Base-by-base conservation (phyloP, 768 basidiomycete genomes). In the Mycena amicta region DNA sequence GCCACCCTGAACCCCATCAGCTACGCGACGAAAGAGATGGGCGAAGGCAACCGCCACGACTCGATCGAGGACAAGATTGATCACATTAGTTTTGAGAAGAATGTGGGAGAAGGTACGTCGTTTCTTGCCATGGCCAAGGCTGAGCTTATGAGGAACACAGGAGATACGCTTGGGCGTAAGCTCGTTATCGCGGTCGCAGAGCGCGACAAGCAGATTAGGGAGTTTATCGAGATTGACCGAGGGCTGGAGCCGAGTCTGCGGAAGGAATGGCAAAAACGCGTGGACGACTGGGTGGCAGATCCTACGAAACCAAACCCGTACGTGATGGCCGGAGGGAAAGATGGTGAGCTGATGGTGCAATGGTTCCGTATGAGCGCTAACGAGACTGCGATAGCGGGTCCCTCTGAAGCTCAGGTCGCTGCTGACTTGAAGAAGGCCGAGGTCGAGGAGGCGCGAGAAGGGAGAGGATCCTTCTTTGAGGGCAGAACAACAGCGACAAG, bases 21-120 rank as follows among this genome's bases (percentile, higher is more conserved):
- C n/a, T n/a, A n/a, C n/a, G n/a, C n/a, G n/a, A n/a, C n/a, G n/a
- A n/a, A n/a, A n/a, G n/a, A n/a, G n/a, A n/a, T n/a, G n/a, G n/a
- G n/a, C n/a, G n/a, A n/a, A n/a, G n/a, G n/a, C n/a, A n/a, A n/a
- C n/a, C n/a, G n/a, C n/a, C 51, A 64, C 5, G 72, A 74, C 26
- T 66, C 69, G 0, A 31, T 78, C 2, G 71, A 77, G 43, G 50
- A 66, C 20, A 54, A 55, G 31, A 22, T 55, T 8, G 72, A 75
- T 28, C 53, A 66, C 16, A 63, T 20, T n/a, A n/a, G n/a, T n/a
- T n/a, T n/a, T n/a, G n/a, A n/a, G n/a, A n/a, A n/a, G n/a, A n/a
- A n/a, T n/a, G 15, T 62, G 0, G 28, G 51, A 0, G 28, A 56
- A 50, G 59, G 59, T 61, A 16, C 1, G 57, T 22, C 15, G 3